A percentile compares a stretch with the other conserved stretches of the same genome.
These are phyloP conservation scores for Xanthoconium separans DNA, from an alignment of 1,284 basidiomycete genomes.

Conservation along the genomic window DNA sequence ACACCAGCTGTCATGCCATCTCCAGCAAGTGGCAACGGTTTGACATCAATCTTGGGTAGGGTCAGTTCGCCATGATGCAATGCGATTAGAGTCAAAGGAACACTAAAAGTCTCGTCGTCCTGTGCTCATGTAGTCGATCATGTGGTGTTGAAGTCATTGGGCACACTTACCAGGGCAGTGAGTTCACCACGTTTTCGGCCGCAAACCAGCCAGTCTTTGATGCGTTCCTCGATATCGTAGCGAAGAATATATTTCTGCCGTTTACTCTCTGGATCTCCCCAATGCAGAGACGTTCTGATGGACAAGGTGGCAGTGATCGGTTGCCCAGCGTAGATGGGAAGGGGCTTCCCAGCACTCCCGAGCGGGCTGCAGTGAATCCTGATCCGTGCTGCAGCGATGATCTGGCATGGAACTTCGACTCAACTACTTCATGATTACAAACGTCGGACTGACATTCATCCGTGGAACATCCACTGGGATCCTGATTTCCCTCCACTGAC, in stretches of 20 bases:
- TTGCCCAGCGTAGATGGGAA: conserved; percentile 73
- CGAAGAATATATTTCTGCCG: conserved; percentile 53
- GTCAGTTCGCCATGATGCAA: conserved; percentile 73
- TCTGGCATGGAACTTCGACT: conserved; percentile 40
- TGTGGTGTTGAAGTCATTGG: neutral
- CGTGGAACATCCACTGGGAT: conserved; percentile 83
- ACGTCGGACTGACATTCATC: conserved; percentile 59
- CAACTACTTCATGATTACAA: conserved; percentile 2
- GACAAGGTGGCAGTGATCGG: conserved; percentile 64
- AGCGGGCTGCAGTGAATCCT: conserved; percentile 42
- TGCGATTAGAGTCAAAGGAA: conserved; percentile 72
- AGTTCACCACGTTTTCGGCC: conserved; percentile 80
- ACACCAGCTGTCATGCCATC: conserved; percentile 53
- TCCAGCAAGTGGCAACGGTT: conserved; percentile 52
- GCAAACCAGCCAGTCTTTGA: conserved; percentile 80
- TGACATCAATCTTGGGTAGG: conserved; percentile 68
- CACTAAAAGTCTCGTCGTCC: conserved; percentile 57
- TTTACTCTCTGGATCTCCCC: conserved; percentile 53
- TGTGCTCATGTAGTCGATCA: conserved; percentile 28
- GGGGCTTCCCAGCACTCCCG: conserved; percentile 27
- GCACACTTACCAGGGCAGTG: conserved; percentile 52
- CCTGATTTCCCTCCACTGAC: conserved; percentile 62
- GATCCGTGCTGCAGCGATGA: conserved; percentile 68
- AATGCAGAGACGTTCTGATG: conserved; percentile 72
- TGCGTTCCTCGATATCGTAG: conserved; percentile 75